Base-by-base conservation (phyloP, 1,284 basidiomycete genomes). In the Sphaerobolus stellatus region DNA sequence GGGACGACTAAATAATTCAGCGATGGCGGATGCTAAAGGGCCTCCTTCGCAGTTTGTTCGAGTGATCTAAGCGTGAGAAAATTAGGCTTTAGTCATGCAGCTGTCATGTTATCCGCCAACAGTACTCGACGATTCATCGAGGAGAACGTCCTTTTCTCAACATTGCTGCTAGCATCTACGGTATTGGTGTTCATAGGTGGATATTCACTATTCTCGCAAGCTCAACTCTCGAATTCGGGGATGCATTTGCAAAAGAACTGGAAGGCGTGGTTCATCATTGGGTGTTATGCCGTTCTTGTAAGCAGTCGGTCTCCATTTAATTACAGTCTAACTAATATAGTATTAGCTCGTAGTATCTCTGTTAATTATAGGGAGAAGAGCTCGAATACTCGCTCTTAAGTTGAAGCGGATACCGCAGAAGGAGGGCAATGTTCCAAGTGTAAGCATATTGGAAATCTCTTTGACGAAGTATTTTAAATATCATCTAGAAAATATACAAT, bases 401-500 rank as follows among this genome's bases (percentile, higher is more conserved):
- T 28, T 54, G n/a, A 54, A 31, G 34, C 47, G 53, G 14, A 54
- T 54, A 9, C 47, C 53, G 3, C 53, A 44, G 28, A 54, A 29
- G 16, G 29, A 43, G 20, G 47, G 45, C 16, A 52, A 34, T 18
- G 34, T 38, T 24, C 54, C 54, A 9, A 18, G 27, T 4, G 44
- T 51, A 52, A 3, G 11, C 18, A 30, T 38, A 27, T 27, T 46
- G 16, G 40, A 45, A 29, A 34, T 41, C 20, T 14, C n/a, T 48
- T 34, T 27, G 20, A 25, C 20, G 18, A n/a, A n/a, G n/a, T n/a
- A 11, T 5, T 5, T 24, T 41, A 36, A 20, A 29, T 27, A 25
- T 18, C n/a, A 3, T 22, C 20, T 33, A 93, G 90, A 70, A 77
- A 25, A 88, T 93, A 7, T 81, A 86, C 59, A 75, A 81, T 53